These are phyloP conservation scores for Botrytis fabae DNA, from an alignment of 2,329 filamentous ascomycete genomes.

Conservation along the genomic window DNA sequence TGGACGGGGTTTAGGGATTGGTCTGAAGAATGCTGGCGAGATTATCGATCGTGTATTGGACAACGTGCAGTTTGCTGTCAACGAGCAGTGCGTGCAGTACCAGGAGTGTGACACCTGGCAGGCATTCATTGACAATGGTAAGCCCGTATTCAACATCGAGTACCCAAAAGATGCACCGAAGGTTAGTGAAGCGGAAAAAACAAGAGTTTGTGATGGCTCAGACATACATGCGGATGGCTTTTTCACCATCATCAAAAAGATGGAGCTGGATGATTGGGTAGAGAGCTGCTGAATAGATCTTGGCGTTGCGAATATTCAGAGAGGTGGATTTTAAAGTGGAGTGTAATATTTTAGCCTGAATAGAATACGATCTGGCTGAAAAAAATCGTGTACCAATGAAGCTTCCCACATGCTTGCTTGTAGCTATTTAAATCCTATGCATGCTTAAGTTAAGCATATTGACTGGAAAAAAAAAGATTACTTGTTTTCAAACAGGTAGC, in stretches of 20 bases:
- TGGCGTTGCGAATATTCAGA: not conserved
- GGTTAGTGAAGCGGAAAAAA: slow-evolving; percentile 12
- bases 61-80: slow-evolving; percentile 27
- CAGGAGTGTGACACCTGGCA: slow-evolving; percentile 59
- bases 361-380: slow-evolving; percentile 16
- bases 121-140: slow-evolving; percentile 58
- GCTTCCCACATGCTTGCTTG: not conserved
- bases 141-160: slow-evolving; percentile 74
- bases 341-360: not conserved
- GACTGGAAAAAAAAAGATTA: not conserved
- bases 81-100: slow-evolving; percentile 68
- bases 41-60: slow-evolving; percentile 44
- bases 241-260: slow-evolving; percentile 28
- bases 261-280: slow-evolving; percentile 29
- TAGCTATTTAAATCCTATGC: not conserved
- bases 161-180: slow-evolving; percentile 51
- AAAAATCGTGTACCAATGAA: slow-evolving; percentile 18
- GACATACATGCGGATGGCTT: slow-evolving; percentile 20
- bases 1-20: slow-evolving; percentile 57
- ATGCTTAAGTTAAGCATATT: not conserved
- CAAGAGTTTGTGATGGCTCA: slow-evolving; percentile 17
- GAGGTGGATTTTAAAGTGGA: not conserved
- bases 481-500: not conserved
- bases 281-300: slow-evolving; percentile 10
- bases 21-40: slow-evolving; percentile 66